Evolutionary conservation across 495 filamentous ascomycete species (phyloP), one percentile per base, ranked within the genome.

Genomic region (Schizothecium vesticola): DNA sequence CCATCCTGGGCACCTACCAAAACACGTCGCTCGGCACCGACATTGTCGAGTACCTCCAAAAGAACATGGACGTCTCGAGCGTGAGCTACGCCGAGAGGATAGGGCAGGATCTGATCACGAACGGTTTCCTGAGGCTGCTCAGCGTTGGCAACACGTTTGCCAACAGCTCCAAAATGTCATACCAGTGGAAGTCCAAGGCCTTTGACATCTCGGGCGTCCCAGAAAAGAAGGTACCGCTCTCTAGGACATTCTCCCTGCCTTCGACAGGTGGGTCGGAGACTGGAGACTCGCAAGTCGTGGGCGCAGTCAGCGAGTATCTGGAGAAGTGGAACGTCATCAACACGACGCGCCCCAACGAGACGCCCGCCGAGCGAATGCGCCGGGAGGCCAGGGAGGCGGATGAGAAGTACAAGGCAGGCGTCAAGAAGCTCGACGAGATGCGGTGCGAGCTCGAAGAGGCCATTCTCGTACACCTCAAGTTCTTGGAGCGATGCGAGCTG

Each of bases 401-500:
- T 76, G 94, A 97, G 67, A 86, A 89, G 72, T 99, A 99, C 83
- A 97, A 97, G 81, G 84, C 86, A 13, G 87, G 86, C 33, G 89
- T 99, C 51, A 85, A 87, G 67, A 93, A 90, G 78, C 86, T 98
- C 36, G 95, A 99, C 75, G 85, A 90, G 69, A 87, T 97, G 77
- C 88, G 95, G 55, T 98, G 96, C 79, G 91, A 91, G 56, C 83
- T 99, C 19, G 95, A 99, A 79, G 95, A 99, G 75, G 91, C 92
- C 58, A 95, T 98, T 77, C 88, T 96, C 68, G 86, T 92, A 31
- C 93, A 98, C 71, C 83, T 99, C 65, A 93, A 88, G 74, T 98
- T 97, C 79, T 92, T 99, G 86, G 95, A 99, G 82, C 93, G 94
- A 70, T 99, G 95, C 76, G 95, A 99, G 79, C 81, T 97, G 55